phyloP scores from a whole-genome alignment of 2,329 filamentous ascomycete species.

The Arthroderma sp. region DNA sequence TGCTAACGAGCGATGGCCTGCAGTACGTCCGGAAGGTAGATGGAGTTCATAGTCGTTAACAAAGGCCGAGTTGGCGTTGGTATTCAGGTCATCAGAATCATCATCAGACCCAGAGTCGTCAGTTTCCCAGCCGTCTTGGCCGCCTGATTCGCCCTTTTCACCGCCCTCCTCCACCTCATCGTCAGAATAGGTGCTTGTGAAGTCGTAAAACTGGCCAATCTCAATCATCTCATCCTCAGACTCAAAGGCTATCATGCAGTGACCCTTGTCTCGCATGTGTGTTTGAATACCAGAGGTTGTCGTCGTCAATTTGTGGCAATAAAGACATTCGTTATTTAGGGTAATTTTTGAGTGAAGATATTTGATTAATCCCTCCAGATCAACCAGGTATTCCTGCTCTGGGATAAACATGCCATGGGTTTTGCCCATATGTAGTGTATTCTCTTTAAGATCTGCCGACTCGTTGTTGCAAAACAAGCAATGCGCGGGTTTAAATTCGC shows the following conservation, averaged over 20 bases:
- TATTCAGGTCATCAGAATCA: conserved; percentile 73
- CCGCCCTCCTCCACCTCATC: conserved; percentile 41
- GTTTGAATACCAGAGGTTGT: conserved; percentile 74
- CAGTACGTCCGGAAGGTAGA: conserved; percentile 74
- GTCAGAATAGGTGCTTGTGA: conserved; percentile 88
- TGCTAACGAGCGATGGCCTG: conserved; percentile 77
- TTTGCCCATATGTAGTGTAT: conserved; percentile 77
- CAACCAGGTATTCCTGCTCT: conserved; percentile 68
- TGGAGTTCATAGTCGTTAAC: conserved; percentile 90
- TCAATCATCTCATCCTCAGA: conserved; percentile 83
- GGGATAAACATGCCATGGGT: conserved; percentile 94
- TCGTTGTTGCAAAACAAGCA: conserved; percentile 91
- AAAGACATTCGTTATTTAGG: conserved; percentile 70
- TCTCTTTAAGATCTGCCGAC: conserved; percentile 62
- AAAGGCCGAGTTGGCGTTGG: conserved; percentile 59
- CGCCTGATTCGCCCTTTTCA: conserved; percentile 45
- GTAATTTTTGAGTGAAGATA: conserved; percentile 70
- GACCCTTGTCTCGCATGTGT: conserved; percentile 92
- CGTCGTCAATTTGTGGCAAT: conserved; percentile 70
- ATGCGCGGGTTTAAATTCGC: conserved; percentile 27
- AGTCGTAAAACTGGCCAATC: conserved; percentile 94
- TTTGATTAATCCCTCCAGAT: conserved; percentile 67
- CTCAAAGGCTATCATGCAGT: conserved; percentile 91
- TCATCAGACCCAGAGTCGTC: conserved; percentile 73
- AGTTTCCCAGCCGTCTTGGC: conserved; percentile 84